phyloP scores from a whole-genome alignment of 202 grass and related monocot genomes.

The Eragrostis tef region DNA sequence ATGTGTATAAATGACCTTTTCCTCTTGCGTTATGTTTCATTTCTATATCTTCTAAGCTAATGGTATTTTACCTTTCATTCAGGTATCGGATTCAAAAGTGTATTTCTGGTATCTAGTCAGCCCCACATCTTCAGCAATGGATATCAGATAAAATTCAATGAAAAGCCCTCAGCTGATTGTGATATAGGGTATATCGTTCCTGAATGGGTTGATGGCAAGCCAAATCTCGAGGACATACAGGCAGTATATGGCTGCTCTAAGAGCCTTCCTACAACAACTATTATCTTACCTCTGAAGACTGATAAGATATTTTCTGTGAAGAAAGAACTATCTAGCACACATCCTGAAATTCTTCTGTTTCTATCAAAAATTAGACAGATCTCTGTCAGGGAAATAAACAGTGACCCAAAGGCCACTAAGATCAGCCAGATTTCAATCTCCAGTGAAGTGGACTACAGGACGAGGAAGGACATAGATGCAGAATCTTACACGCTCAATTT shows the following conservation, averaged over 20 bases:
- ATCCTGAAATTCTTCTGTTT: constrained; percentile 59
- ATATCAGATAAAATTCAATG: constrained; percentile 72
- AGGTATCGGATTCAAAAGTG: constrained; percentile 86
- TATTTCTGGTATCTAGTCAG: constrained; percentile 63
- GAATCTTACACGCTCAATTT: constrained; percentile 46
- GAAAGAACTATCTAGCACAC: constrained; percentile 53
- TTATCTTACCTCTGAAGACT: constrained; percentile 68
- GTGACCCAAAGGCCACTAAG: constrained; percentile 22
- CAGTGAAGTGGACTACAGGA: constrained; percentile 34
- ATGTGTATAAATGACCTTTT: not conserved
- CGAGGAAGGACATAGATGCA: constrained; percentile 44
- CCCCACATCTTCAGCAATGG: constrained; percentile 84
- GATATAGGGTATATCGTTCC: constrained; percentile 74
- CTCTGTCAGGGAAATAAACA: constrained; percentile 35
- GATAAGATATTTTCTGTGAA: constrained; percentile 56
- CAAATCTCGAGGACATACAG: constrained; percentile 44
- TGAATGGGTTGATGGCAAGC: constrained; percentile 58
- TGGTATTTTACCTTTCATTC: not conserved
- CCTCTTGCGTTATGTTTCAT: not conserved
- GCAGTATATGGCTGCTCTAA: constrained; percentile 51
- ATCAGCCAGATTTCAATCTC: constrained; percentile 51
- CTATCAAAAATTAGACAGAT: constrained; percentile 53
- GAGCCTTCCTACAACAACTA: constrained; percentile 57
- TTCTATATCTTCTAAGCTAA: not conserved
- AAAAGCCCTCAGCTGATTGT: constrained; percentile 61